Evolutionary conservation across 768 basidiomycete species (phyloP).

Genomic region (Boletus eberwhitei): DNA sequence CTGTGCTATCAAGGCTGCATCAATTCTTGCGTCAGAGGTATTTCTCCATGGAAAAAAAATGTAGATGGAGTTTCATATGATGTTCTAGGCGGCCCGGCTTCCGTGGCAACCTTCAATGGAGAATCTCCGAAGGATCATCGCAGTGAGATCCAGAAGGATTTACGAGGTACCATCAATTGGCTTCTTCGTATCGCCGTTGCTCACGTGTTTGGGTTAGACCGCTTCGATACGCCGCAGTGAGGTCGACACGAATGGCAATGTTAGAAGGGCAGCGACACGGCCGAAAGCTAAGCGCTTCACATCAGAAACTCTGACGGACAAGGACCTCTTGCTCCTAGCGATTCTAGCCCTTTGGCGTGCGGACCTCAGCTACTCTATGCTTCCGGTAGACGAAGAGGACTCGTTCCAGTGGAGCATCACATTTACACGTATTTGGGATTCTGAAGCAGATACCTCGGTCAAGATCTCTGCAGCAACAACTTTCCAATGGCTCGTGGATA

Average conservation of each 20-base stretch:
- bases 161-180: constrained; percentile 45
- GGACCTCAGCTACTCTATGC: constrained; percentile 52
- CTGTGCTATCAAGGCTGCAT: constrained; percentile 67
- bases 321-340: constrained; percentile 66
- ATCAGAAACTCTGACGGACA: constrained; percentile 59
- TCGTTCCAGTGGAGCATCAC: constrained; percentile 46
- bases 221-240: constrained; percentile 56
- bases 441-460: constrained; percentile 59
- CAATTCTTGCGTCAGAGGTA: constrained; percentile 68
- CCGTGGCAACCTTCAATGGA: constrained; percentile 54
- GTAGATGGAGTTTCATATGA: constrained; percentile 7
- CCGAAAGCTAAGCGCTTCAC: constrained; percentile 61
- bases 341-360: constrained; percentile 69
- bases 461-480: constrained; percentile 58
- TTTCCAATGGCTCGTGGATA: constrained; percentile 43
- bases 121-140: constrained; percentile 44
- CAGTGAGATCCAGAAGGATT: constrained; percentile 50
- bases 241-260: constrained; percentile 52
- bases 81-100: constrained; percentile 46
- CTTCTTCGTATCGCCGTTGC: constrained; percentile 1
- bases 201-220: constrained; percentile 35
- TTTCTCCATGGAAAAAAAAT: constrained; percentile 8
- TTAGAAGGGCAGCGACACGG: constrained; percentile 49
- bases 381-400: constrained; percentile 39
- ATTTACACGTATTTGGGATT: constrained; percentile 55